These are phyloP conservation scores for Eucalyptus microcorys DNA, from an alignment of 345 rosid species.

Conservation along the genomic window DNA sequence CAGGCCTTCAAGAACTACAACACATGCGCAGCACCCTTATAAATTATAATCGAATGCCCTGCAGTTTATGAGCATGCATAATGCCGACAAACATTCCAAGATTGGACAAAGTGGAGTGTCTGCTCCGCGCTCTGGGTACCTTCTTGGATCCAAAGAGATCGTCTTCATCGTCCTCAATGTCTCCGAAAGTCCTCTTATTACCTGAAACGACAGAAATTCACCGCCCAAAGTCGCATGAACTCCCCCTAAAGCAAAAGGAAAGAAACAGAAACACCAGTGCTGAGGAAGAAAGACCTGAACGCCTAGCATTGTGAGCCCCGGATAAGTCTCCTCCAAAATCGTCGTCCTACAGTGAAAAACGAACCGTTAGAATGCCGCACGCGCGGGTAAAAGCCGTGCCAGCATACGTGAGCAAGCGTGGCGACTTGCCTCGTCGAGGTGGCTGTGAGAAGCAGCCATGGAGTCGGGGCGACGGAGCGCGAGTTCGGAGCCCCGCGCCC, in stretches of 20 bases:
- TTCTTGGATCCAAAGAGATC: constrained; percentile 74
- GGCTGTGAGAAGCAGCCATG: neutral
- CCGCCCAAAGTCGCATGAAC: neutral
- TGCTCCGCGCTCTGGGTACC: constrained; percentile 11
- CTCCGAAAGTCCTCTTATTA: constrained; percentile 69
- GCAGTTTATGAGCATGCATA: neutral
- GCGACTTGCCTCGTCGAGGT: neutral
- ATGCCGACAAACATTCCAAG: neutral
- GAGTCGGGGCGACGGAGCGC: neutral
- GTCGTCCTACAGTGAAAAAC: constrained; percentile 35
- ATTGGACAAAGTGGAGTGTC: neutral
- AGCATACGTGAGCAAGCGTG: neutral
- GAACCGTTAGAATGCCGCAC: neutral
- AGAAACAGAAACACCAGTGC: neutral
- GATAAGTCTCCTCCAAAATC: constrained; percentile 85
- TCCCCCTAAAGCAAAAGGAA: neutral
- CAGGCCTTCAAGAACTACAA: neutral
- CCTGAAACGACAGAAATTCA: constrained; percentile 11
- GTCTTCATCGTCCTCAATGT: constrained; percentile 88
- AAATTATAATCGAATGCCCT: neutral
- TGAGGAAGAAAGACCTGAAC: constrained; percentile 24
- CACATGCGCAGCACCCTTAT: neutral
- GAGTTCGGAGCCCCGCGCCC: neutral
- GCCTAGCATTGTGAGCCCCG: constrained; percentile 23
- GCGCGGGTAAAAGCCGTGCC: neutral